These are phyloP conservation scores for Bretschneidera sinensis DNA, from an alignment of 345 rosid genomes.

Conservation along the genomic window DNA sequence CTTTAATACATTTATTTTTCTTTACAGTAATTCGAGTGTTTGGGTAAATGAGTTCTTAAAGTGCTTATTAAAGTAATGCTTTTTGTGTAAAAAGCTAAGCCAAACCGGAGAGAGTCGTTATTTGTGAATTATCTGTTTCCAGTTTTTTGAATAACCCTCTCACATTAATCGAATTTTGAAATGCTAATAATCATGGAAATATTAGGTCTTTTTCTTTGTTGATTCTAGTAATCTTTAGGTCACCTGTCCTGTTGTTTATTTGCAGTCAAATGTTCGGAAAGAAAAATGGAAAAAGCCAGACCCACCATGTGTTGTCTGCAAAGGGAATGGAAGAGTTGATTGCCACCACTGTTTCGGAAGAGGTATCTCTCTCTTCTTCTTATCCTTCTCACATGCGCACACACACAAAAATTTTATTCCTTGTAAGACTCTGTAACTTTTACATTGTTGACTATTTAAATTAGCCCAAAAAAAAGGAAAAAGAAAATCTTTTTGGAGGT, in stretches of 20 bases:
- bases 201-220: neutral
- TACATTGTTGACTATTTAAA: constrained; percentile 2
- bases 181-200: no score
- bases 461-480: no score
- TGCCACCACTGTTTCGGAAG: constrained; percentile 60
- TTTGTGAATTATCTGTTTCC: no score
- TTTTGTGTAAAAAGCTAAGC: no score
- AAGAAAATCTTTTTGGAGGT: neutral
- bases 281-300: constrained; percentile 38
- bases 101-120: no score
- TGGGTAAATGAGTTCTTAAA: neutral
- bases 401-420: neutral
- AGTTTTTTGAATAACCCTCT: no score
- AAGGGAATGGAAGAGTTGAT: constrained; percentile 60
- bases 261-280: constrained; percentile 51
- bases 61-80: no score
- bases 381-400: neutral
- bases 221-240: neutral
- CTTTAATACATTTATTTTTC: no score
- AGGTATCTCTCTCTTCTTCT: constrained; percentile 44
- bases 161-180: no score
- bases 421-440: neutral
- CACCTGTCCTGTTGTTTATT: neutral
- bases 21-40: neutral
- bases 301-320: constrained; percentile 60